A percentile compares a stretch with the other conserved stretches of the same genome.
These are phyloP conservation scores for Glycyrrhiza uralensis DNA, from an alignment of 306 rosid genomes.

Conservation along the genomic window DNA sequence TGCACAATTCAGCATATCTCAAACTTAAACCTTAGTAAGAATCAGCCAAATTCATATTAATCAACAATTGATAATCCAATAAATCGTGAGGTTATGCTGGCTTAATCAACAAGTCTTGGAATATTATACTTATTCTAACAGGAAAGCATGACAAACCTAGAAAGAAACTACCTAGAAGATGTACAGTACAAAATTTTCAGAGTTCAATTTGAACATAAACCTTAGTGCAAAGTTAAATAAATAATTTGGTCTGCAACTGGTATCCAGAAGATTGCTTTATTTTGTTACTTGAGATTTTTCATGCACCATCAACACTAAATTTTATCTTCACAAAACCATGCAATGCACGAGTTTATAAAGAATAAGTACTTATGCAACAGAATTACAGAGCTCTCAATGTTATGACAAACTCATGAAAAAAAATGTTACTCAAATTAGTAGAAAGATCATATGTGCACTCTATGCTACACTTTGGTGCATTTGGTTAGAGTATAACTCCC, in stretches of 20 bases:
- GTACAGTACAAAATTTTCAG: neutral
- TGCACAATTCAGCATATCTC: slow-evolving; percentile 8
- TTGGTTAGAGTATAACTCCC: neutral
- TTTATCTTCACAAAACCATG: neutral
- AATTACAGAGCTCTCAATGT: neutral
- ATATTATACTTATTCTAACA: neutral
- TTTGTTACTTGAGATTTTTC: neutral
- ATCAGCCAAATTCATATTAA: neutral
- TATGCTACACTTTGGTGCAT: neutral
- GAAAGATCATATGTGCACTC: neutral
- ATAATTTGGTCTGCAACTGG: neutral
- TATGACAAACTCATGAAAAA: slow-evolving; percentile 2
- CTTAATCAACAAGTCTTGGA: neutral
- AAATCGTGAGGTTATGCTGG: neutral
- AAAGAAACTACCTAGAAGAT: neutral
- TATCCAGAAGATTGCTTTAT: neutral
- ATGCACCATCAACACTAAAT: neutral
- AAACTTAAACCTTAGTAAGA: neutral
- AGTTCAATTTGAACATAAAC: neutral
- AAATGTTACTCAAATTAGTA: neutral
- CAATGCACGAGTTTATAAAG: neutral
- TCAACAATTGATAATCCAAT: neutral
- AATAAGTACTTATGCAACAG: neutral
- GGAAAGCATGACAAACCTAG: neutral
- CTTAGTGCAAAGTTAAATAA: neutral